Evolutionary conservation across 805 yeast species (phyloP), one percentile per base, ranked within the genome.

Genomic region (Schwanniomyces sp.): DNA sequence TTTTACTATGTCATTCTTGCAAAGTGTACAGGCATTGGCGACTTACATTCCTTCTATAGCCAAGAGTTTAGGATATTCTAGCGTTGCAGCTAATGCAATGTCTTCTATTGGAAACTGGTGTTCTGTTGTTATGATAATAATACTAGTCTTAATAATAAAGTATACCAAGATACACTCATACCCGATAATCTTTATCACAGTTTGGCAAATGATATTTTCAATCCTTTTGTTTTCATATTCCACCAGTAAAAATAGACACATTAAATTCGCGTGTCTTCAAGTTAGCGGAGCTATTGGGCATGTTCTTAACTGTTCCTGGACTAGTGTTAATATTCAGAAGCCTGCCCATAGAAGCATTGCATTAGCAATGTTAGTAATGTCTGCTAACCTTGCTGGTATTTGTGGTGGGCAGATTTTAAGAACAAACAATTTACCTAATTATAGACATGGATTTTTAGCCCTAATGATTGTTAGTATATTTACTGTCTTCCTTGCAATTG

Each of bases 371-470:
- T 24, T 51, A 24, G 48, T 53, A 2, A 53, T 53, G 56, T 50
- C 52, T 17, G 55, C 55, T 1, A 51, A 54, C 37, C 49, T 52
- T 16, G 58, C 53, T 8, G 56, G 57, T 29, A 49, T 54, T 21
- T 46, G 50, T n/a, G n/a, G n/a, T n/a, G n/a, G n/a, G n/a, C n/a
- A n/a, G n/a, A n/a, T n/a, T n/a, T n/a, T n/a, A n/a, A n/a, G n/a
- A n/a, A n/a, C n/a, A n/a, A n/a, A n/a, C n/a, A n/a, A n/a, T 43
- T 47, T 40, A 16, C 57, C 57, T 8, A 26, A 44, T 16, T 54
- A 54, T 43, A 45, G 25, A 7, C 44, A 43, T 11, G 58, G 48
- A 21, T 51, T 52, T 17, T 12, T 47, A 27, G 47, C 55, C 6
- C 10, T 52, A 9, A 32, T 47, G 37, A 17, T 52, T 8, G 21